phyloP scores from a whole-genome alignment of 1,284 basidiomycete genomes.

The Naganishia liquefaciens region DNA sequence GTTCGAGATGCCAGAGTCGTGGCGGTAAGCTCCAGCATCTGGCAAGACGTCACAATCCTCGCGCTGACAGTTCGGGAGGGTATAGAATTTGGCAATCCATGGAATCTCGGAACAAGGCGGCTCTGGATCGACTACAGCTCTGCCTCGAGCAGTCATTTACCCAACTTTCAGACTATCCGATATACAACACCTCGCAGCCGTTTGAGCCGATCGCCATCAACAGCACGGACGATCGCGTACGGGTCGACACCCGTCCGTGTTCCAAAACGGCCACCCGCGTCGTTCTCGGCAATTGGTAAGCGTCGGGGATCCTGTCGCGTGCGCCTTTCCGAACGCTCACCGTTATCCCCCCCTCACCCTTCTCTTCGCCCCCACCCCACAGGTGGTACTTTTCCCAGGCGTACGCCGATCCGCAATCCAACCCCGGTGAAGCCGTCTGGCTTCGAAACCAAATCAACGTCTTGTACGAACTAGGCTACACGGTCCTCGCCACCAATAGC shows the following conservation, averaged over 20 bases:
- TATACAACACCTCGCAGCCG: slow-evolving; percentile 5
- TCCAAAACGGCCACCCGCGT: slow-evolving; percentile 29
- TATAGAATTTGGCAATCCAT: slow-evolving; percentile 25
- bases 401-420: slow-evolving; percentile 21
- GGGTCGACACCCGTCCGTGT: slow-evolving; percentile 27
- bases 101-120: slow-evolving; percentile 22
- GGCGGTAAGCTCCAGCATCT: slow-evolving; percentile 11
- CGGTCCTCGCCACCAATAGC: slow-evolving; percentile 18
- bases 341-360: no score
- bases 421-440: slow-evolving; percentile 33
- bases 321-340: no score
- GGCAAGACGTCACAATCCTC: background rate
- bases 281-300: slow-evolving; percentile 31
- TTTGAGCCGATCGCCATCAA: slow-evolving; percentile 8
- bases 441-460: slow-evolving; percentile 29
- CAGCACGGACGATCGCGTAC: slow-evolving; percentile 9
- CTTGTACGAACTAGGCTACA: slow-evolving; percentile 29
- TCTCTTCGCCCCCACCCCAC: no score
- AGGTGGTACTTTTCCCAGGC: slow-evolving; percentile 32
- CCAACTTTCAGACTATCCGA: slow-evolving; percentile 13
- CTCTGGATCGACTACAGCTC: slow-evolving; percentile 18
- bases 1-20: slow-evolving; percentile 22
- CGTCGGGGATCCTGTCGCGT: no score
- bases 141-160: slow-evolving; percentile 17
- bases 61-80: background rate